Conservation (phyloP, 495 filamentous ascomycete genomes). For the Neurospora sp. region DNA sequence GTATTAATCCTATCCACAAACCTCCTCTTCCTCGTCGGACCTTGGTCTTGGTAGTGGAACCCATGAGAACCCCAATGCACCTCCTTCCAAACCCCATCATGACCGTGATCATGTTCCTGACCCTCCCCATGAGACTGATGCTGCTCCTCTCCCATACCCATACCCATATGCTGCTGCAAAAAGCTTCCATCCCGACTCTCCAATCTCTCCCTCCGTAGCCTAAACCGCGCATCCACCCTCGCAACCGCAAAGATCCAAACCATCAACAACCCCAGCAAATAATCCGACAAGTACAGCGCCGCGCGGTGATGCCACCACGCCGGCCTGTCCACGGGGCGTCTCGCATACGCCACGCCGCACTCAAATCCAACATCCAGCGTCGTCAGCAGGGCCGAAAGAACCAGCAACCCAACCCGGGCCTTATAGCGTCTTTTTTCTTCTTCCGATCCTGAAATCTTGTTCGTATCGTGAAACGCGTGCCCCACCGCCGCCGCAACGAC, state of each 20-base stretch:
- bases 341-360: constrained; percentile 3
- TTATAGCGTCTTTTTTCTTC: neutral
- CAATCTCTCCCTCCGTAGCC: neutral
- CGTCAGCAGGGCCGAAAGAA: constrained; percentile 4
- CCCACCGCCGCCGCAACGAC: constrained; percentile 16
- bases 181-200: neutral
- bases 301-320: constrained; percentile 5
- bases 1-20: neutral
- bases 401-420: neutral
- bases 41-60: neutral
- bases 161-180: neutral
- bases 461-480: neutral
- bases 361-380: constrained; percentile 7
- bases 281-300: constrained; percentile 7
- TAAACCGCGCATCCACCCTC: neutral
- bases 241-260: neutral
- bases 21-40: neutral
- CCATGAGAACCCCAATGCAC: neutral
- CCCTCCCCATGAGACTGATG: neutral
- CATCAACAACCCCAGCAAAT: constrained; percentile 5
- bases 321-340: neutral
- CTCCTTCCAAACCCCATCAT: neutral
- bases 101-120: neutral
- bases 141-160: neutral
- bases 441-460: too few relatives aligned